Evolutionary conservation across 2,329 filamentous ascomycete genomes (phyloP).

Genomic region (Diaporthe vexans): DNA sequence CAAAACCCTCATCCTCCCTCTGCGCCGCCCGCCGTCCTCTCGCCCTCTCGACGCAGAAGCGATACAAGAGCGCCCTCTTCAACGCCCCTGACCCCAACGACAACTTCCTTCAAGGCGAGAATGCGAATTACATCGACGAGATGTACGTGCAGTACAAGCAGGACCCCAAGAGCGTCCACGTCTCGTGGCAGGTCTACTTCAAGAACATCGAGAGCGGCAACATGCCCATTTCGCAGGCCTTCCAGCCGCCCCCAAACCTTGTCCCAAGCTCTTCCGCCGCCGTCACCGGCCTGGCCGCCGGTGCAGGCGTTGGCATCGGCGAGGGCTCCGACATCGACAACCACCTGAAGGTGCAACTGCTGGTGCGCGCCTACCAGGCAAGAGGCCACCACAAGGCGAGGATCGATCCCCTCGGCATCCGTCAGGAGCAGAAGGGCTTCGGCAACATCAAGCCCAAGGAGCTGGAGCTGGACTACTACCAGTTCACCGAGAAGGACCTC

Average conservation of each 20-base stretch:
- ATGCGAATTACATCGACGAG: slow-evolving; percentile 99
- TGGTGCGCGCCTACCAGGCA: slow-evolving; percentile 97
- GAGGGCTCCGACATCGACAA: slow-evolving; percentile 89
- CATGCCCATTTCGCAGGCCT: slow-evolving; percentile 97
- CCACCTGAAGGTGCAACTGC: slow-evolving; percentile 97
- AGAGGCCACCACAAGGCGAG: slow-evolving; percentile 98
- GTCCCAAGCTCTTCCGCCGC: slow-evolving; percentile 86
- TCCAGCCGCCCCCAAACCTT: slow-evolving; percentile 94
- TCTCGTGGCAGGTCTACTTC: slow-evolving; percentile 99
- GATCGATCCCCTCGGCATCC: slow-evolving; percentile 95
- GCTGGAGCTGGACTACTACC: slow-evolving; percentile 92
- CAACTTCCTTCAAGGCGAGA: slow-evolving; percentile 96
- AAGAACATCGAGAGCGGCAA: slow-evolving; percentile 98
- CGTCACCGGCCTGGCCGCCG: slow-evolving; percentile 80
- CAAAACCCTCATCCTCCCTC: slow-evolving; percentile 52
- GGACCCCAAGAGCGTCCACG: slow-evolving; percentile 92
- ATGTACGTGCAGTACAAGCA: slow-evolving; percentile 99
- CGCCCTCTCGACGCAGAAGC: slow-evolving; percentile 64
- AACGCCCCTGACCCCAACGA: slow-evolving; percentile 84
- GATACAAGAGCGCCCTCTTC: slow-evolving; percentile 68
- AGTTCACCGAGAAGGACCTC: slow-evolving; percentile 94
- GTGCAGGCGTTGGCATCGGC: slow-evolving; percentile 73
- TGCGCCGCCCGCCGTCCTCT: slow-evolving; percentile 63
- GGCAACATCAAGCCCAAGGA: slow-evolving; percentile 92
- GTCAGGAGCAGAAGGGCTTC: slow-evolving; percentile 86